A percentile compares a stretch with the other conserved stretches of the same genome.
phyloP scores from a whole-genome alignment of 2,329 filamentous ascomycete genomes.

The Cordyceps tenuipes region DNA sequence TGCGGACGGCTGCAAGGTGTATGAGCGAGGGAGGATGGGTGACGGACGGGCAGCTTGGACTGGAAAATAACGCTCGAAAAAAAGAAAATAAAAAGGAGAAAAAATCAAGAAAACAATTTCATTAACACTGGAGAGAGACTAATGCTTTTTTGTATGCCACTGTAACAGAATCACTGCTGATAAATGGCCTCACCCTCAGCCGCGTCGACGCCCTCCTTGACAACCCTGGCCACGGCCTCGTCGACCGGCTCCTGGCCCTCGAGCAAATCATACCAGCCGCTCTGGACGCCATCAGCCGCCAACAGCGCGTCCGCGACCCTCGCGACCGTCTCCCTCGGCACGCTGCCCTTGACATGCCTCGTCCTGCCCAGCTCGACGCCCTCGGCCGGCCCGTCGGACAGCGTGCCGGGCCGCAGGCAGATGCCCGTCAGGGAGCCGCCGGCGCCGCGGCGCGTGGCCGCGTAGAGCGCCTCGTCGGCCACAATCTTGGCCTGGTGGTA shows the following conservation, averaged over 20 bases:
- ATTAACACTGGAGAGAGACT: not conserved
- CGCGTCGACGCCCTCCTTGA: constrained; percentile 41
- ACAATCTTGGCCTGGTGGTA: constrained; percentile 55
- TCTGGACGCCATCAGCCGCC: constrained; percentile 37
- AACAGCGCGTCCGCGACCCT: constrained; percentile 47
- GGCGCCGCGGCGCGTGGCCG: constrained; percentile 32
- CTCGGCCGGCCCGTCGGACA: constrained; percentile 42
- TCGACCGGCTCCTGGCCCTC: constrained; percentile 43
- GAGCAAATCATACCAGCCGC: constrained; percentile 46
- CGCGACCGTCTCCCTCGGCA: constrained; percentile 53
- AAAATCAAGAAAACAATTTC: not conserved
- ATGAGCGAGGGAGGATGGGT: not conserved
- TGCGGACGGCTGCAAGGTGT: not conserved
- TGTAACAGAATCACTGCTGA: not conserved
- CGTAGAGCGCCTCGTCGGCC: constrained; percentile 49
- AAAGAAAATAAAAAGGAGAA: no score
- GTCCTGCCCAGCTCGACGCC: constrained; percentile 41
- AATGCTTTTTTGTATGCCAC: constrained; percentile 1
- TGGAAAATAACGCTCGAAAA: not conserved
- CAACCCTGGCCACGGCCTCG: constrained; percentile 38
- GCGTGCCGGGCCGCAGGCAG: constrained; percentile 42
- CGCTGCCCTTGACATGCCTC: constrained; percentile 27
- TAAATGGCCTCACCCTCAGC: constrained; percentile 43
- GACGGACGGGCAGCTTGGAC: no score
- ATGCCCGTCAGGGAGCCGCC: constrained; percentile 37